These are phyloP conservation scores for Eryngium alpinum DNA, from an alignment of 140 eudicot genomes.

Conservation along the genomic window DNA sequence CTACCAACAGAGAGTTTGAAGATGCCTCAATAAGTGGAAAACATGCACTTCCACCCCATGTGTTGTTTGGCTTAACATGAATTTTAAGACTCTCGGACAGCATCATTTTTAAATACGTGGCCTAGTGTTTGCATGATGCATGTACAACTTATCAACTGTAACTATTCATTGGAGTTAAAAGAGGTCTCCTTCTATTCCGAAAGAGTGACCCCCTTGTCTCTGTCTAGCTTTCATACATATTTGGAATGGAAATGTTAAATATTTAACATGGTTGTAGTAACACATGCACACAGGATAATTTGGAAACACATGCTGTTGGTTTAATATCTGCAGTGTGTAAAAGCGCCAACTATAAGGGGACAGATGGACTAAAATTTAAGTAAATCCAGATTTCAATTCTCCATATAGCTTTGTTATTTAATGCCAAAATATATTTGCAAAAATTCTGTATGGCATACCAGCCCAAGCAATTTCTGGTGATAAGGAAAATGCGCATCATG, in stretches of 20 bases:
- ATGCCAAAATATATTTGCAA: background rate
- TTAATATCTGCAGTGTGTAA: background rate
- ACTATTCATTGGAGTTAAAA: background rate
- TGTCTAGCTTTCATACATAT: background rate
- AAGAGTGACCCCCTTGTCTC: background rate
- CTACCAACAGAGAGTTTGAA: background rate
- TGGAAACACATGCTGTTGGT: background rate
- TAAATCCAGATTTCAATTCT: background rate
- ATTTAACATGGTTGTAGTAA: background rate
- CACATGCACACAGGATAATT: background rate
- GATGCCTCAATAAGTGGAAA: background rate
- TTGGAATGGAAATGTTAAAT: background rate
- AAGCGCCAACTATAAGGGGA: background rate
- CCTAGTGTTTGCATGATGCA: too few species aligned
- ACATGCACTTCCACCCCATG: background rate
- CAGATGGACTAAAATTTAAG: background rate
- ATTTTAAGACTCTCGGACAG: background rate
- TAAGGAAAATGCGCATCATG: constrained; percentile 19
- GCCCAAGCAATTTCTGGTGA: constrained; percentile 18
- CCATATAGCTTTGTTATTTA: background rate
- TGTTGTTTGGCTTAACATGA: background rate
- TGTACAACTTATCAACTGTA: background rate
- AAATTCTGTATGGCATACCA: constrained; percentile 15
- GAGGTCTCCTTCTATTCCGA: background rate
- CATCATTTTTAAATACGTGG: too few species aligned